phyloP scores from a whole-genome alignment of 805 yeast species.

The Wickerhamomyces rabaulensis region DNA sequence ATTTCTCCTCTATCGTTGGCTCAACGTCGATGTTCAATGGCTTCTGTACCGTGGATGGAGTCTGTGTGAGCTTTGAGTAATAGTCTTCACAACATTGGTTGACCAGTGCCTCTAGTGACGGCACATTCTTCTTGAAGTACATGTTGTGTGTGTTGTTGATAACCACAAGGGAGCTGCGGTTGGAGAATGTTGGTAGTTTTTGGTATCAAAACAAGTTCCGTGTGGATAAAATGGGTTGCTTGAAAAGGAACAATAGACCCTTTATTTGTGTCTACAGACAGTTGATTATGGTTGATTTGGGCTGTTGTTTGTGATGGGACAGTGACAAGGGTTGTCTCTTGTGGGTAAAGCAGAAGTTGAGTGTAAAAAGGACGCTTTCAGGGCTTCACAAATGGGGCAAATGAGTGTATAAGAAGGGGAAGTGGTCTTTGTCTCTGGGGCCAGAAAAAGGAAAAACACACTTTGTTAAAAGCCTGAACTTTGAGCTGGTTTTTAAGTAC shows the following conservation, averaged over 20 bases:
- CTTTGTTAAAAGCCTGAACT: too few species aligned
- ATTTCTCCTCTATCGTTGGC: background rate
- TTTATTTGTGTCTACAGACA: too few species aligned
- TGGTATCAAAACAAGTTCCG: background rate
- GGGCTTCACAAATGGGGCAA: too few species aligned
- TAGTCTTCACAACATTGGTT: constrained; percentile 26
- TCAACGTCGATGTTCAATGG: background rate
- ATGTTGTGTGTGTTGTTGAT: background rate
- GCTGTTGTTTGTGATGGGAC: too few species aligned
- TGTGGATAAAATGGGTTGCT: too few species aligned
- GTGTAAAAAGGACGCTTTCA: too few species aligned
- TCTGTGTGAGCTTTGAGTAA: constrained; percentile 7
- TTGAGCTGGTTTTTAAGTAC: background rate
- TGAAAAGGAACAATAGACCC: background rate
- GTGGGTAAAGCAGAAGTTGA: too few species aligned
- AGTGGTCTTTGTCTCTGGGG: background rate
- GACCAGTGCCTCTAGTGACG: constrained; percentile 23
- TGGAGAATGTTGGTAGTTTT: background rate
- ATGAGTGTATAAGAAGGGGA: too few species aligned
- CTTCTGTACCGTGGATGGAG: background rate
- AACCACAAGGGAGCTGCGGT: background rate
- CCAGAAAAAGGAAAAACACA: background rate
- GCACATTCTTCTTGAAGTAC: constrained; percentile 5
- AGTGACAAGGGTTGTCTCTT: too few species aligned
- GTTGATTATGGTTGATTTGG: too few species aligned